Base-by-base conservation (phyloP, 257 asterid species). In the Ajuga chamaepitys region DNA sequence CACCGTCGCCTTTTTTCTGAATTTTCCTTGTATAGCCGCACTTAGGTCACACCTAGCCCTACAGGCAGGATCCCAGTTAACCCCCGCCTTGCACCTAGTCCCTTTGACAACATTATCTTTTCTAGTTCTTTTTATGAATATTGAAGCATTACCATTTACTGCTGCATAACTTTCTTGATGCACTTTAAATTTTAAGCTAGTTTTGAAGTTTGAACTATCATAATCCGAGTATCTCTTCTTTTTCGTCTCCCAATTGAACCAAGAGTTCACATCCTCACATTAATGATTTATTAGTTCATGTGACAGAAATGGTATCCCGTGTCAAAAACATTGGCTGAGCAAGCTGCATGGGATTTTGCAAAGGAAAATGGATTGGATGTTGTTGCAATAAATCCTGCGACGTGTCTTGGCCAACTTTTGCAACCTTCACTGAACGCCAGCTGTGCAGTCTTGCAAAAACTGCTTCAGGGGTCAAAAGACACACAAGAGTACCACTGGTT, bases 281-380 rank as follows among this genome's bases (percentile, higher is more conserved):
- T n/a, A n/a, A n/a, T n/a, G n/a, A n/a, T n/a, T n/a, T n/a, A 45
- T 41, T 61, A 9, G 48, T 8, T 32, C 35, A 64, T 47, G 38
- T 70, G 45, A 51, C 84, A 91, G 95, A 85, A 80, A 84, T 88
- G 97, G 97, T 92, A 92, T 70, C 95, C 98, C 1, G 87, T 92
- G 10, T 92, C 98, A 5, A 92, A 92, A 78, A 82, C 95, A 24
- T 56, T 88, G 47, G 98, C 97, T 0, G 97, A 89, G 79, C 82
- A 84, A 68, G 88, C 89, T 16, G 91, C 98, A 16, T 85, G 95
- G 98, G 81, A 89, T 26, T 89, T 86, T 50, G 91, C 89, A 0
- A 83, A 75, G 78, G 71, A 83, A 64, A 79, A 83, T 37, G 70
- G 63, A 22, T n/a, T 86, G 60, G 98, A 92, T 54, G 44, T 92